Evolutionary conservation across 1,139 yeast genomes (phyloP), one percentile per base, ranked within the genome.

Genomic region (Sugiyamaella novakii): DNA sequence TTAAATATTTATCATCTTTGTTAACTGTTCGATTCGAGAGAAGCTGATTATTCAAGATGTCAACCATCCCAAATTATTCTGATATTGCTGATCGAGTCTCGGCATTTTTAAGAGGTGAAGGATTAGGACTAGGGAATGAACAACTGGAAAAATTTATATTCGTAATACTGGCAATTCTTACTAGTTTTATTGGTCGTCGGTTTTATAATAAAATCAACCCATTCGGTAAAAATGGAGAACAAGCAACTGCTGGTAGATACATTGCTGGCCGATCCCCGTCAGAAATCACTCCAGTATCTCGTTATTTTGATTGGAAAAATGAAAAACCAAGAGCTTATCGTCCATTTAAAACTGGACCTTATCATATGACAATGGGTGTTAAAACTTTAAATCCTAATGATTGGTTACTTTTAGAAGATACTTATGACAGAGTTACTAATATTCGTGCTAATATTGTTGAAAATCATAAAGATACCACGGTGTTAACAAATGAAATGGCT

Each of bases 311-410:
- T 47, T 84, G 87, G 84, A 58, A 68, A 15, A 58, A 58, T 7
- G 66, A 69, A 3, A 63, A 69, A 49, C 87, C 83, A n/a, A 66
- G 69, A 50, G 74, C 69, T 43, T 78, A 73, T 64, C 76, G 87
- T 47, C 87, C 88, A 2, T 79, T 81, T 70, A 81, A 80, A 60
- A 76, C 78, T 47, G 84, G 83, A 3, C 73, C 71, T 33, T 84
- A 82, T 60, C 79, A 77, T 55, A 68, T 85, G 67, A 84, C 84
- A 3, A 81, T 85, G 87, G 91, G 86, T 0, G 76, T 85, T 47
- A 74, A 73, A 51, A 74, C 71, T 44, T 65, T 80, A 37, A 76
- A 76, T 27, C 74, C 78, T 5, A 76, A 78, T 46, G 88, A 85
- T 47, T 81, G 86, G 83, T 68, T 86, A 25, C 69, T 81, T 44